Evolutionary conservation across 345 rosid species (phyloP).

Genomic region (Citrus trifoliata): DNA sequence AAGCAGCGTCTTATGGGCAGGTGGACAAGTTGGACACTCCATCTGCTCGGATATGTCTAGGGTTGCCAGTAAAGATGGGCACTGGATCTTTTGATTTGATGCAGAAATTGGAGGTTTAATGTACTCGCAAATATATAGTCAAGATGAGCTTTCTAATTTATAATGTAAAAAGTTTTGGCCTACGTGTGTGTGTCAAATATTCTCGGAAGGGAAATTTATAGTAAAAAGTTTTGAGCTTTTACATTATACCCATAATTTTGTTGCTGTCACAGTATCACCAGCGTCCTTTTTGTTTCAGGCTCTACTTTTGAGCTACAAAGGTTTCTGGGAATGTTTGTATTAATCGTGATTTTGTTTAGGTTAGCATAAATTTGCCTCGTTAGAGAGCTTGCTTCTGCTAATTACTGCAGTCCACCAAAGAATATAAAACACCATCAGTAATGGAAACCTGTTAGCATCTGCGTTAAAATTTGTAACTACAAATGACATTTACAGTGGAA

Average conservation of each 20-base stretch:
- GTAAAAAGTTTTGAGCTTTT: neutral
- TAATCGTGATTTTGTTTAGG: neutral
- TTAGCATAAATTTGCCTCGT: no score
- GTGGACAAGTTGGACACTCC: slow-evolving; percentile 74
- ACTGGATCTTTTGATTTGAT: slow-evolving; percentile 88
- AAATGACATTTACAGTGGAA: neutral
- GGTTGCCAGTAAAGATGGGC: slow-evolving; percentile 86
- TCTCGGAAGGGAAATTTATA: neutral
- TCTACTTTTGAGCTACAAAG: neutral
- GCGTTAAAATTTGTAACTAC: neutral
- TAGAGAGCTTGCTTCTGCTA: no score
- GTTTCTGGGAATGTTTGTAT: neutral
- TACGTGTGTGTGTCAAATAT: neutral
- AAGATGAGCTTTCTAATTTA: neutral
- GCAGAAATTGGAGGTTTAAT: slow-evolving; percentile 58
- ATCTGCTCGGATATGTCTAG: slow-evolving; percentile 86
- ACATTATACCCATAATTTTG: neutral
- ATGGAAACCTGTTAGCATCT: neutral
- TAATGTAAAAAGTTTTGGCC: neutral
- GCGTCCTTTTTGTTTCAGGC: neutral
- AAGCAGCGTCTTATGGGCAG: slow-evolving; percentile 74
- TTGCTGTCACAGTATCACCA: neutral
- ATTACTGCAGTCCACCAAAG: no score
- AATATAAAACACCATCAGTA: neutral
- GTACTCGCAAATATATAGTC: neutral